A percentile compares a stretch with the other conserved stretches of the same genome.
Conservation (phyloP, 768 basidiomycete genomes). For the Kondoa subrosea region DNA sequence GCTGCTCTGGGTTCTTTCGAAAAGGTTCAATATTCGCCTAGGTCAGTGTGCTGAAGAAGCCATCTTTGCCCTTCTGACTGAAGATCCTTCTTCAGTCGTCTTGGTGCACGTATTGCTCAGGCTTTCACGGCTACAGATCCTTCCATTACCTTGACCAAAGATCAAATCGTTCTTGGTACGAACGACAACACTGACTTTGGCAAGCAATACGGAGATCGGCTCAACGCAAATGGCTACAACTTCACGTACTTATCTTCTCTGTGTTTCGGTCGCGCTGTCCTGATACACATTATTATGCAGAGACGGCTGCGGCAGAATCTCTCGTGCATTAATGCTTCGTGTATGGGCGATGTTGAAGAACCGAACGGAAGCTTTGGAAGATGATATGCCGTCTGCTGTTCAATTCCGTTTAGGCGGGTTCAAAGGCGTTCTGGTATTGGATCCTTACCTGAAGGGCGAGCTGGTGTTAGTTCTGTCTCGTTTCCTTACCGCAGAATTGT, state of each 20-base stretch:
- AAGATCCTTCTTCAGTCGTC: no score
- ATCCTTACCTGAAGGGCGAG: slow-evolving; percentile 38
- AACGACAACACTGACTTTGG: slow-evolving; percentile 2
- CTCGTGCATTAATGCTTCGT: neutral
- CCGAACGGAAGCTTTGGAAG: neutral
- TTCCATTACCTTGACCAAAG: slow-evolving; percentile 20
- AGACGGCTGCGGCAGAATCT: neutral
- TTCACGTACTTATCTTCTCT: slow-evolving; percentile 4
- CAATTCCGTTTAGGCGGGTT: slow-evolving; percentile 69
- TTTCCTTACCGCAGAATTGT: neutral
- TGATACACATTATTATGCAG: no score
- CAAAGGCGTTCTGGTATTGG: slow-evolving; percentile 64
- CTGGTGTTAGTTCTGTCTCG: neutral
- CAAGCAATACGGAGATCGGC: no score
- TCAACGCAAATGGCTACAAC: no score
- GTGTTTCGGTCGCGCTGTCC: no score
- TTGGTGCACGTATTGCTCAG: slow-evolving; percentile 54
- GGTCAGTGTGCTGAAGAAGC: no score
- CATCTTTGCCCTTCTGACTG: no score
- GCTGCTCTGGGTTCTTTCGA: slow-evolving; percentile 43
- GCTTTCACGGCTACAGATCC: slow-evolving; percentile 60
- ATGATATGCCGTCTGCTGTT: slow-evolving; percentile 34
- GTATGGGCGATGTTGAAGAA: neutral
- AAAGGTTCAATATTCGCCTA: slow-evolving; percentile 45
- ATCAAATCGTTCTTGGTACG: neutral